Evolutionary conservation across 805 yeast genomes (phyloP), one percentile per base, ranked within the genome.

Genomic region (Lipomyces orientalis): DNA sequence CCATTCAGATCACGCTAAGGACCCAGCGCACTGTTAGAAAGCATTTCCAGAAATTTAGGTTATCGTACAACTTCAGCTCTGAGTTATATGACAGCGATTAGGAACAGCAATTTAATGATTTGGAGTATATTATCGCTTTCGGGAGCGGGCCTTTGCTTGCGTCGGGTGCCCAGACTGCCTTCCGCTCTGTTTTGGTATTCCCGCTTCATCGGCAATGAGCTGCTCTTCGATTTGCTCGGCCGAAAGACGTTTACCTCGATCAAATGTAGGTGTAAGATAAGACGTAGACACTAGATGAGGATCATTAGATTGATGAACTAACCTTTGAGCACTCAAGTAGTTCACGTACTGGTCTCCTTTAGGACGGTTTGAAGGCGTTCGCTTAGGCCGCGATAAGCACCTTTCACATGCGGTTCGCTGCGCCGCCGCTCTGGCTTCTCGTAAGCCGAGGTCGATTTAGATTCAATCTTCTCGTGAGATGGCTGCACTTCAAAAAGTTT

Each of bases 401-500:
- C 49, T 31, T 56, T n/a, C 54, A 4, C 34, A 19, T 31, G 12
- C 19, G 31, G 8, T 31, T 56, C 8, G 54, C 49, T 19, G 33
- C 31, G 60, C 19, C 19, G 10, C 8, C n/a, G 49, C 16, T 25
- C 34, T 52, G 34, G 22, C n/a, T 5, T 52, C 16, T 25, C 8
- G 34, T 16, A 8, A 31, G 8, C 22, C 9, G 49, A n/a, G 4
- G 25, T 16, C 49, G 9, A 43, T 43, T 43, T 16, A 14, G 10
- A n/a, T 25, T 31, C 8, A 19, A 16, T 33, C 4, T 29, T 56
- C 12, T 56, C 60, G 43, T 56, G 33, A 9, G 49, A 35, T 12
- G 25, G 19, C 10, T 56, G n/a, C 35, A 59, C 62, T 46, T 59
- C 63, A 37, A 59, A 39, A 9, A 59, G 64, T 59, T 59, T 59